Evolutionary conservation across 176 grass and related monocot genomes (phyloP).

Genomic region (Avena eriantha): DNA sequence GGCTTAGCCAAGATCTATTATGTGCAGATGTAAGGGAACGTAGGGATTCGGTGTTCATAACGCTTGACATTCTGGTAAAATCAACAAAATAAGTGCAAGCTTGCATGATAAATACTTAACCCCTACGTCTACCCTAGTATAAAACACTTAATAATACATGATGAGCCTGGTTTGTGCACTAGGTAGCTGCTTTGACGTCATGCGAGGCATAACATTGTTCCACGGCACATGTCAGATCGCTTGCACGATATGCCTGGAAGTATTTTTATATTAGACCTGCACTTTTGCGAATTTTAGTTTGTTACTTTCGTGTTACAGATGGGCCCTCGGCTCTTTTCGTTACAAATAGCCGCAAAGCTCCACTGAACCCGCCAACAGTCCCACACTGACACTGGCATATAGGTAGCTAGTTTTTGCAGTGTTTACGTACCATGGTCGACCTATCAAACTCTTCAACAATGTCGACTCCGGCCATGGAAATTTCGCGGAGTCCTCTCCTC

Average conservation of each 20-base stretch:
- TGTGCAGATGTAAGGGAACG: no score
- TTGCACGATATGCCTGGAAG: no score
- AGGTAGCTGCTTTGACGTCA: neutral
- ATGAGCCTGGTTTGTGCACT: no score
- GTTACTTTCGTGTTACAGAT: neutral
- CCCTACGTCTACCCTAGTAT: no score
- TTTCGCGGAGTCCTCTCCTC: neutral
- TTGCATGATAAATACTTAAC: no score
- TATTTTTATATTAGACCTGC: neutral
- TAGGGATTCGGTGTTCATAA: no score
- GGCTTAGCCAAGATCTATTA: no score
- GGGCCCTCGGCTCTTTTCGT: neutral
- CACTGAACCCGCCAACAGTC: neutral
- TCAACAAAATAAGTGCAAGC: no score
- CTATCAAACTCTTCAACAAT: neutral
- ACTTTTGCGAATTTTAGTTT: neutral
- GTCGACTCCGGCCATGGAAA: constrained; percentile 1
- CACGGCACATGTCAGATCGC: neutral
- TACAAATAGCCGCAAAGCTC: constrained; percentile 6
- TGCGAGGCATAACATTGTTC: neutral
- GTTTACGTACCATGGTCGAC: constrained; percentile 9
- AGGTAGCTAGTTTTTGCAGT: neutral
- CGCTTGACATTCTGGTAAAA: no score
- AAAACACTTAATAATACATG: no score
- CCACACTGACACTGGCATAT: neutral